Evolutionary conservation across 2,329 filamentous ascomycete genomes (phyloP).

Genomic region (Paraconiothyrium brasiliense): DNA sequence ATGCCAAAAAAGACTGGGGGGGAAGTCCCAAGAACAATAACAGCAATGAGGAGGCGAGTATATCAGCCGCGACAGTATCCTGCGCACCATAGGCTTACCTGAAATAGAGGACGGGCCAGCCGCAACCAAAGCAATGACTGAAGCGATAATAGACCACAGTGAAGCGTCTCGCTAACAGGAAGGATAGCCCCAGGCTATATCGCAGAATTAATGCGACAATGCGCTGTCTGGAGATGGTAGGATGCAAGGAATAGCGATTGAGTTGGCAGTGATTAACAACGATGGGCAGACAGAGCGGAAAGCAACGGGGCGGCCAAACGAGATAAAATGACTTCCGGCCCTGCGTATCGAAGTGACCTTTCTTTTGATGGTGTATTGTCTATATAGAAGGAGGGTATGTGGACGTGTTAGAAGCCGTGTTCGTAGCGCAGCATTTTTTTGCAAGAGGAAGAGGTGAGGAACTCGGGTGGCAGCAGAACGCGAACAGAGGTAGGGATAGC

Average conservation of each 20-base stretch:
- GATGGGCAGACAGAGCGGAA: not conserved
- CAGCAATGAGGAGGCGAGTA: constrained; percentile 27
- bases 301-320: constrained; percentile 6
- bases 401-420: constrained; percentile 27
- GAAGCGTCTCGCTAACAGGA: constrained; percentile 29
- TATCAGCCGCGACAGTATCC: constrained; percentile 33
- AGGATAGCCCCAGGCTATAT: constrained; percentile 31
- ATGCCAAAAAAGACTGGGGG: constrained; percentile 17
- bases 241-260: constrained; percentile 16
- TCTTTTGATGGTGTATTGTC: not conserved
- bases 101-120: constrained; percentile 35
- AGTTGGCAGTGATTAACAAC: constrained; percentile 19
- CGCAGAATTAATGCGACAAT: constrained; percentile 40
- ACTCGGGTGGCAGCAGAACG: constrained; percentile 37
- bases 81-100: constrained; percentile 47
- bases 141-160: constrained; percentile 37
- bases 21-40: constrained; percentile 17
- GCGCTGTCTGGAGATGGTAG: constrained; percentile 23
- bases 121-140: constrained; percentile 35
- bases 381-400: constrained; percentile 28
- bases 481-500: constrained; percentile 45
- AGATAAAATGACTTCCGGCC: constrained; percentile 17
- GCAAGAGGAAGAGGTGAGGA: constrained; percentile 34
- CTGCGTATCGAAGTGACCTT: constrained; percentile 19
- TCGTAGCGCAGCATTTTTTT: constrained; percentile 38